Evolutionary conservation across 352 stramenopile genomes (phyloP).

Genomic region (Thalassiosira livingstoniorum): DNA sequence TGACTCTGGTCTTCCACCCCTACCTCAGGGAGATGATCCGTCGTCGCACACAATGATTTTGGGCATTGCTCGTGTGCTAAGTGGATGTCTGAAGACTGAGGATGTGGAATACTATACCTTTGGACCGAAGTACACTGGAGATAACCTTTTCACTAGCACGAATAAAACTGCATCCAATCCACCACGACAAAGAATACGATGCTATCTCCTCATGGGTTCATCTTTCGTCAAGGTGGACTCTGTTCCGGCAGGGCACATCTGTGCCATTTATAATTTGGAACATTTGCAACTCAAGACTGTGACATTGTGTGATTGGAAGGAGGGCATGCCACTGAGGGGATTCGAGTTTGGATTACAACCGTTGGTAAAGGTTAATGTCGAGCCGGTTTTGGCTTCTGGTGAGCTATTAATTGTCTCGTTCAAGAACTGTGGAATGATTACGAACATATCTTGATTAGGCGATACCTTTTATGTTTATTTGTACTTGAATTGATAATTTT

Average conservation of each 20-base stretch:
- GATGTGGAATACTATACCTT: constrained; percentile 73
- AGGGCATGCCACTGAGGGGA: constrained; percentile 75
- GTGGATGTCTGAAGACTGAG: constrained; percentile 68
- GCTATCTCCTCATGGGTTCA: constrained; percentile 84
- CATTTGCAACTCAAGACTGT: constrained; percentile 82
- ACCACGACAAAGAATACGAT: constrained; percentile 66
- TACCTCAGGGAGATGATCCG: constrained; percentile 21
- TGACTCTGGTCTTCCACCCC: constrained; percentile 63
- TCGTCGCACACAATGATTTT: constrained; percentile 67
- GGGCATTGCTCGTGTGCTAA: constrained; percentile 76
- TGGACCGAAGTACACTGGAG: constrained; percentile 72
- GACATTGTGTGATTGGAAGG: constrained; percentile 67
- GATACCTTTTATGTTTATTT: too few relatives aligned
- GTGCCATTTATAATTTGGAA: constrained; percentile 83
- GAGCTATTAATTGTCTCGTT: constrained; percentile 20
- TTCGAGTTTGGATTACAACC: constrained; percentile 78
- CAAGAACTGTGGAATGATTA: too few relatives aligned
- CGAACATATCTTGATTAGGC: too few relatives aligned
- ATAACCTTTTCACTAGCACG: not conserved
- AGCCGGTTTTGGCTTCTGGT: constrained; percentile 69
- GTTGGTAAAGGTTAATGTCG: constrained; percentile 86
- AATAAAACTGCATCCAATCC: constrained; percentile 1
- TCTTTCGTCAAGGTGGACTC: constrained; percentile 77
- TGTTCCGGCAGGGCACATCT: constrained; percentile 84
- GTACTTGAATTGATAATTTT: not conserved